Evolutionary conservation across 2,329 filamentous ascomycete genomes (phyloP).

Genomic region (Penicillium digitatum): DNA sequence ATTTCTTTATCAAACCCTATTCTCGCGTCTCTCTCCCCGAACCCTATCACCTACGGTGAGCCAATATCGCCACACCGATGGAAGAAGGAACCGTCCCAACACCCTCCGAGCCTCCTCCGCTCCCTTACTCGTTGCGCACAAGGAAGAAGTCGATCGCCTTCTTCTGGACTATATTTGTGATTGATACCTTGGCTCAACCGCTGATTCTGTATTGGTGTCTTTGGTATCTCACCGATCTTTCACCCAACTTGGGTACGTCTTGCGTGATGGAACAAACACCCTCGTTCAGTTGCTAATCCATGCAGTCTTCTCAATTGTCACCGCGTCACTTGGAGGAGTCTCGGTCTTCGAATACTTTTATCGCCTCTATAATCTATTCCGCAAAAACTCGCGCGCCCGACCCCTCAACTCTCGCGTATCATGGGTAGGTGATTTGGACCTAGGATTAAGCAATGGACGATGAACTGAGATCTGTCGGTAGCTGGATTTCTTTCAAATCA

Average conservation of each 20-base stretch:
- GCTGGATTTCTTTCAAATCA: slow-evolving; percentile 47
- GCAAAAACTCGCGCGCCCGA: slow-evolving; percentile 36
- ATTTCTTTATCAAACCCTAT: neutral
- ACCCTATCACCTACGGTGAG: slow-evolving; percentile 5
- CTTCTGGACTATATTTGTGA: slow-evolving; percentile 58
- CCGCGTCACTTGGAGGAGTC: slow-evolving; percentile 39
- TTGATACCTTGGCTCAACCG: slow-evolving; percentile 58
- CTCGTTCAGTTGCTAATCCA: slow-evolving; percentile 7
- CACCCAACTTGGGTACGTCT: slow-evolving; percentile 40
- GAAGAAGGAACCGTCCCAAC: slow-evolving; percentile 30
- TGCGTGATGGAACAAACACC: neutral
- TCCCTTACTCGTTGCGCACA: slow-evolving; percentile 54
- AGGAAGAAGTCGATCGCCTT: slow-evolving; percentile 54
- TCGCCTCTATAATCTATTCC: slow-evolving; percentile 39
- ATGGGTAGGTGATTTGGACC: slow-evolving; percentile 36
- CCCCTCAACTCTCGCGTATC: slow-evolving; percentile 43
- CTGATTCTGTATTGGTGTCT: slow-evolving; percentile 59
- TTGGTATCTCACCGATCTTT: slow-evolving; percentile 54
- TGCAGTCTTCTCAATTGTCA: slow-evolving; percentile 44
- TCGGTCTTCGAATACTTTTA: slow-evolving; percentile 45
- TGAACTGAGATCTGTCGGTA: slow-evolving; percentile 15
- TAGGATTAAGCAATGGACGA: neutral
- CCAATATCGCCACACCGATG: slow-evolving; percentile 27
- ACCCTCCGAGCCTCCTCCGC: slow-evolving; percentile 42
- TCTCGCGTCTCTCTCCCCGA: neutral